These are phyloP conservation scores for Pleurotus platypus DNA, from an alignment of 768 basidiomycete species.

Conservation along the genomic window DNA sequence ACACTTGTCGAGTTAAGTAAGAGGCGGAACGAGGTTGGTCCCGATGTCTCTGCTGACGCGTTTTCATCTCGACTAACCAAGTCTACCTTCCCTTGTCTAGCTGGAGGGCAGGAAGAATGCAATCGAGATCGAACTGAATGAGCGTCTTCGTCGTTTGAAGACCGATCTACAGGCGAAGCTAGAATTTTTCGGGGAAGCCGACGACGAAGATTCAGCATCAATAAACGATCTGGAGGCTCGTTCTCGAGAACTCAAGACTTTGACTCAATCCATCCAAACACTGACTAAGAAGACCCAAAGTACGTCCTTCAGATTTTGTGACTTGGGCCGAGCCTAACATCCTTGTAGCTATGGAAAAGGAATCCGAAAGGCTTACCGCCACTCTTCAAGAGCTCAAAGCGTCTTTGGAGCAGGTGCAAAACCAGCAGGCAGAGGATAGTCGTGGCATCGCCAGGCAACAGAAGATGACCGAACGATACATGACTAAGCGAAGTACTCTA, in stretches of 20 bases:
- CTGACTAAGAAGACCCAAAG: conserved; percentile 65
- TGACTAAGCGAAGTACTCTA: conserved; percentile 89
- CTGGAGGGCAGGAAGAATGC: conserved; percentile 74
- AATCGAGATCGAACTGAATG: conserved; percentile 90
- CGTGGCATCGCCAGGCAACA: conserved; percentile 87
- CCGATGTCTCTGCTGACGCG: not conserved
- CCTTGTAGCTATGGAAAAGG: conserved; percentile 63
- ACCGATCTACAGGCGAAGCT: conserved; percentile 77
- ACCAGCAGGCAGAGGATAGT: conserved; percentile 82
- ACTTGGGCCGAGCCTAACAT: not conserved
- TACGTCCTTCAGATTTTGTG: conserved; percentile 15
- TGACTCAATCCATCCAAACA: conserved; percentile 64
- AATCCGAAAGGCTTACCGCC: conserved; percentile 55
- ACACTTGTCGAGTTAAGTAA: conserved; percentile 65
- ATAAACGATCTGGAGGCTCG: conserved; percentile 66
- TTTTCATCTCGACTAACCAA: not conserved
- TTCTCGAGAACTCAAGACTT: conserved; percentile 61
- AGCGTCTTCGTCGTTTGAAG: conserved; percentile 74
- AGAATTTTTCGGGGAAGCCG: conserved; percentile 67
- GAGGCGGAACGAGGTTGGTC: conserved; percentile 65
- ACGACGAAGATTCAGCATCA: conserved; percentile 51
- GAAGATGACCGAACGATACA: conserved; percentile 92
- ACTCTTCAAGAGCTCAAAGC: conserved; percentile 66
- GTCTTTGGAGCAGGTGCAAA: conserved; percentile 71
- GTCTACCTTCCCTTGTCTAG: conserved; percentile 27